phyloP scores from a whole-genome alignment of 1,139 yeast genomes.

The Sugiyamaella grinbergsii region DNA sequence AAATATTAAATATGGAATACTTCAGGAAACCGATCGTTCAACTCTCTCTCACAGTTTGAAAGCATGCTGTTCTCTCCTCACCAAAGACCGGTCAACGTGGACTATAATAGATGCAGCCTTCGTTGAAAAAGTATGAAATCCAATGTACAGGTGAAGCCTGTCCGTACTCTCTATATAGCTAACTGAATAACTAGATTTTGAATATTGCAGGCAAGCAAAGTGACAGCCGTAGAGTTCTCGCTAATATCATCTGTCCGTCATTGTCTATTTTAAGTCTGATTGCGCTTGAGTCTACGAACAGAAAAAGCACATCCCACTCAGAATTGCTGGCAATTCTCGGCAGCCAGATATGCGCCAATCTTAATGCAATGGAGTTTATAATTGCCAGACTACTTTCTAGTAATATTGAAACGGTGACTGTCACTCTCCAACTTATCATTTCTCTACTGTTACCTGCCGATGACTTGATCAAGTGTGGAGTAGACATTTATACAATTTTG shows the following conservation, averaged over 20 bases:
- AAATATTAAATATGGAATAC: constrained; percentile 38
- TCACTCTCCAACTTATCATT: constrained; percentile 35
- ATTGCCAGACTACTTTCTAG: constrained; percentile 31
- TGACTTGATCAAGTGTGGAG: constrained; percentile 27
- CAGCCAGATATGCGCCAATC: constrained; percentile 26
- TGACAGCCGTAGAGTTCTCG: constrained; percentile 2
- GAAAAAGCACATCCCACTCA: constrained; percentile 20
- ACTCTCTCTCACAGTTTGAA: constrained; percentile 34
- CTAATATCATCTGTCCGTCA: constrained; percentile 35
- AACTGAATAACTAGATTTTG: constrained; percentile 23
- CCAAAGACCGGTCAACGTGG: constrained; percentile 36
- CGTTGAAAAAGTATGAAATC: constrained; percentile 30
- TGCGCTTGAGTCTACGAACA: constrained; percentile 32
- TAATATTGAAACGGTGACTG: constrained; percentile 33
- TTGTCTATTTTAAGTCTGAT: constrained; percentile 34
- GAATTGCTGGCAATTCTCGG: constrained; percentile 29
- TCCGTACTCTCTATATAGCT: no score
- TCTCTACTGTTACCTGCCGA: constrained; percentile 34
- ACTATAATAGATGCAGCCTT: constrained; percentile 36
- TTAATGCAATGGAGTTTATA: constrained; percentile 30
- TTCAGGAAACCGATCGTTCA: constrained; percentile 34
- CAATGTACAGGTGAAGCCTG: neutral
- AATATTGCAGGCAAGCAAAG: constrained; percentile 31
- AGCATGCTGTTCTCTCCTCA: constrained; percentile 33
- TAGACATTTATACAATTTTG: constrained; percentile 31